A percentile compares a stretch with the other conserved stretches of the same genome.
Evolutionary conservation across 1,284 basidiomycete genomes (phyloP).

Genomic region (Ceraceosorus guamensis): DNA sequence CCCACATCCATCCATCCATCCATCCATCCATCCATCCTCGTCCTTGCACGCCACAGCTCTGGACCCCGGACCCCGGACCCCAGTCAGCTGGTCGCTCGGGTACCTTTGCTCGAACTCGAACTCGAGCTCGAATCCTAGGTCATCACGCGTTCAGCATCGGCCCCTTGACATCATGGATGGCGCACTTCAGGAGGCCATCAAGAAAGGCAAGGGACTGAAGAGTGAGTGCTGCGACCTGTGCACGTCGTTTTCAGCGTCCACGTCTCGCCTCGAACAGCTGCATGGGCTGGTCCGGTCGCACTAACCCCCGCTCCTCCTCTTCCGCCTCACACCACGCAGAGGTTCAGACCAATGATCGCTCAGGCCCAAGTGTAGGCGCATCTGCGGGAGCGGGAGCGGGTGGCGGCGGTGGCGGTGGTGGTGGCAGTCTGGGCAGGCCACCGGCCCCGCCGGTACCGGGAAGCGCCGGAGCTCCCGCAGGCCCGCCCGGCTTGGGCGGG

Average conservation of each 20-base stretch:
- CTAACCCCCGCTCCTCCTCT: constrained; percentile 3
- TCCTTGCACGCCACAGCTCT: too few relatives aligned
- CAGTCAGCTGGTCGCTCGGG: too few relatives aligned
- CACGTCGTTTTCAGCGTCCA: background rate
- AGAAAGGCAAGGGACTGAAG: constrained; percentile 32
- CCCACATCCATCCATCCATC: too few relatives aligned
- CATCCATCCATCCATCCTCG: too few relatives aligned
- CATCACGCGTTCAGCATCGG: too few relatives aligned
- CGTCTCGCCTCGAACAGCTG: background rate
- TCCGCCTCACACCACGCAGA: constrained; percentile 11
- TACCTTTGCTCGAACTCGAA: too few relatives aligned
- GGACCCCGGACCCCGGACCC: too few relatives aligned
- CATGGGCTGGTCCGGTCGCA: constrained; percentile 2
- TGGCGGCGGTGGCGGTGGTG: constrained; percentile 7
- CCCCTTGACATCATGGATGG: constrained; percentile 21
- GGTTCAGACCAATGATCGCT: constrained; percentile 25
- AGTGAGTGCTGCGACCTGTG: constrained; percentile 13
- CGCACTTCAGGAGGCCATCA: constrained; percentile 32
- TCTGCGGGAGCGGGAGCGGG: constrained; percentile 8
- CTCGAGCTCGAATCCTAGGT: too few relatives aligned
- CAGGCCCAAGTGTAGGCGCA: constrained; percentile 19
- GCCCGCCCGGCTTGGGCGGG: constrained; percentile 61
- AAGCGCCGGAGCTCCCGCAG: constrained; percentile 3
- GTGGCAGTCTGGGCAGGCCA: background rate
- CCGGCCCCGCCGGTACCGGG: constrained; percentile 14